phyloP scores from a whole-genome alignment of 2,329 filamentous ascomycete species.

The Colletotrichum truncatum region DNA sequence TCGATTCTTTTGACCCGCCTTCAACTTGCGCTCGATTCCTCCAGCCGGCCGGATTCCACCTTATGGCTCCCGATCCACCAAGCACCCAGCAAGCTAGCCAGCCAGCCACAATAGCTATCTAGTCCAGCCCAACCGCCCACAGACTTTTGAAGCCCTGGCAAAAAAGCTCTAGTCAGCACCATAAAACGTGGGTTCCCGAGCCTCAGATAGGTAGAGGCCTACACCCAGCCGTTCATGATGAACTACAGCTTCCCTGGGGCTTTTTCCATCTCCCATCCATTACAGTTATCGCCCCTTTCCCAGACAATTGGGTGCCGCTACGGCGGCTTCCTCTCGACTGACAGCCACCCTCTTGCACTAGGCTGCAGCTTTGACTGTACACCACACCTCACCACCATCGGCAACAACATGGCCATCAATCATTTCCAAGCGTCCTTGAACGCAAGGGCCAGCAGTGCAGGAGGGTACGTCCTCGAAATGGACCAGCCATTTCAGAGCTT shows the following conservation, averaged over 20 bases:
- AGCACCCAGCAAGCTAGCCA: not conserved
- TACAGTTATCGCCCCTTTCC: not conserved
- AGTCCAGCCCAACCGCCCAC: not conserved
- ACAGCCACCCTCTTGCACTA: slow-evolving; percentile 16
- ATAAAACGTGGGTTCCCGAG: not conserved
- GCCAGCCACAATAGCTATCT: no score
- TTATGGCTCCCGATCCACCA: no score
- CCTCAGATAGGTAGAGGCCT: not conserved
- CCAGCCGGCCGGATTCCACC: no score
- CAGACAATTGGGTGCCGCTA: slow-evolving; percentile 16
- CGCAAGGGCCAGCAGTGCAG: not conserved
- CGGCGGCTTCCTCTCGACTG: slow-evolving; percentile 14
- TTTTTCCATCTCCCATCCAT: not conserved
- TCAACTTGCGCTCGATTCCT: no score
- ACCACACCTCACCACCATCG: slow-evolving; percentile 4
- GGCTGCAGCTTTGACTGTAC: slow-evolving; percentile 5
- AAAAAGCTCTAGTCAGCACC: not conserved
- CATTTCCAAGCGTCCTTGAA: slow-evolving; percentile 6
- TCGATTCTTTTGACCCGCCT: no score
- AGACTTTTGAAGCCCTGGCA: not conserved
- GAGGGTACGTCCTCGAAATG: not conserved
- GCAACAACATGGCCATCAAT: slow-evolving; percentile 12
- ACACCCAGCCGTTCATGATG: not conserved
- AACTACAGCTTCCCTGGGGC: not conserved
- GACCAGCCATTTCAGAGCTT: not conserved